Percentiles rank a stretch among this genome's conserved stretches.
Evolutionary conservation across 139 green algal species (phyloP).

Genomic region (Penium margaritaceum): DNA sequence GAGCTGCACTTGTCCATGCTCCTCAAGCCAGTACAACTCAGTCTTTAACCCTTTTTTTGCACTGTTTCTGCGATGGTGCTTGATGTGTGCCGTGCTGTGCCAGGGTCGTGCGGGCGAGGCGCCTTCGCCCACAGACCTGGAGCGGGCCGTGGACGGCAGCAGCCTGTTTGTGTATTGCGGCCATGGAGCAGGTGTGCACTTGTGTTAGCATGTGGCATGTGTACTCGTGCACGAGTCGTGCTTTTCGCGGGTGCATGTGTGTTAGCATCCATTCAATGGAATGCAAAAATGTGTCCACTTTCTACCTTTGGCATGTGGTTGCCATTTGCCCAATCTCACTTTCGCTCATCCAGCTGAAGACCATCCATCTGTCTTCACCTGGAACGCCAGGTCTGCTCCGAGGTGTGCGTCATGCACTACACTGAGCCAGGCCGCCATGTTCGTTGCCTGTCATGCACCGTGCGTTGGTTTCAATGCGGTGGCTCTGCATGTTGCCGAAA

Average conservation of each 20-base stretch:
- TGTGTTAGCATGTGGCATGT: no score
- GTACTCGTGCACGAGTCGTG: no score
- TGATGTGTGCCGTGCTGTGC: neutral
- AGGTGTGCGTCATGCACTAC: neutral
- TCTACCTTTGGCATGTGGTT: slow-evolving; percentile 7
- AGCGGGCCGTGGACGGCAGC: slow-evolving; percentile 53
- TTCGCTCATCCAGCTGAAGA: neutral
- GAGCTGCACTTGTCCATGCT: no score
- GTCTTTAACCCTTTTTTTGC: neutral
- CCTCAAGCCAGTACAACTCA: no score
- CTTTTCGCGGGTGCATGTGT: no score
- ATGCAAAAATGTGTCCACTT: no score
- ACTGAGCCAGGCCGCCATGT: neutral
- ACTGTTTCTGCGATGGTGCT: neutral
- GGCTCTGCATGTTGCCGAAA: neutral
- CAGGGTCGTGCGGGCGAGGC: slow-evolving; percentile 43
- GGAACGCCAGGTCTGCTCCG: neutral
- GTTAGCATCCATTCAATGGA: no score
- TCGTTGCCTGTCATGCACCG: no score
- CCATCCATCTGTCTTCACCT: neutral
- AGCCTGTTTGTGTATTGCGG: slow-evolving; percentile 83
- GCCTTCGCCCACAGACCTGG: slow-evolving; percentile 40
- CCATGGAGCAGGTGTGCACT: slow-evolving; percentile 71
- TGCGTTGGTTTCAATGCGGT: neutral
- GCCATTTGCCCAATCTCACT: neutral